These are phyloP conservation scores for Candolleomyces aberdarensis DNA, from an alignment of 768 basidiomycete species.

Conservation along the genomic window DNA sequence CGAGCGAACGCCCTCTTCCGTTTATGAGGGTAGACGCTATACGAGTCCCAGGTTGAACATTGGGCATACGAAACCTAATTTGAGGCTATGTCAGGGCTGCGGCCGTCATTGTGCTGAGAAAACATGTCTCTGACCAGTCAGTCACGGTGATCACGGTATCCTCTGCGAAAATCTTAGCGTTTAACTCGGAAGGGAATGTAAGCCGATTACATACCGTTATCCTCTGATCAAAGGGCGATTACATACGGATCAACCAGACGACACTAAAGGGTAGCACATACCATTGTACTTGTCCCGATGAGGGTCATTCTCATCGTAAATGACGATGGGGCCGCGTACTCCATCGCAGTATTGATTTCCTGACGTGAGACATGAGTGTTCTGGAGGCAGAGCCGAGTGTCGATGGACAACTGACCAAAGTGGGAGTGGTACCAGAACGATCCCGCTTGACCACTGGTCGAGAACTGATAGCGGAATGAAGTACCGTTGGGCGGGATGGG, in stretches of 20 bases:
- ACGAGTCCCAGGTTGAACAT: constrained; percentile 16
- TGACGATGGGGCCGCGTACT: constrained; percentile 44
- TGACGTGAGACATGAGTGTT: no score
- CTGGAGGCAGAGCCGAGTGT: no score
- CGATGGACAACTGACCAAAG: constrained; percentile 16
- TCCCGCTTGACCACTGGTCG: constrained; percentile 33
- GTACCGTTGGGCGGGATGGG: constrained; percentile 34
- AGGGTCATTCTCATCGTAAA: constrained; percentile 43
- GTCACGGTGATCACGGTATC: constrained; percentile 44
- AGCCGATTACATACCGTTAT: background rate
- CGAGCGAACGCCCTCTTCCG: constrained; percentile 42
- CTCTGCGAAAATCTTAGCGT: constrained; percentile 22
- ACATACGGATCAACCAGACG: no score
- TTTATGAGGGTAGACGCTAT: constrained; percentile 40
- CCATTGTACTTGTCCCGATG: constrained; percentile 21
- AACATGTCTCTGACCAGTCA: constrained; percentile 35
- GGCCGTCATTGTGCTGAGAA: background rate
- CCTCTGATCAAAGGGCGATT: constrained; percentile 2
- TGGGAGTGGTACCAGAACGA: constrained; percentile 42
- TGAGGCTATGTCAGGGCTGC: background rate
- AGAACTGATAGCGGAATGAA: constrained; percentile 40
- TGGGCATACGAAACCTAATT: constrained; percentile 18
- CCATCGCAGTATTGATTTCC: constrained; percentile 56
- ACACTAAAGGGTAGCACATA: no score
- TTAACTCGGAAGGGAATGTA: background rate